Conservation (phyloP, 2,329 filamentous ascomycete species). For the Scedosporium boydii region DNA sequence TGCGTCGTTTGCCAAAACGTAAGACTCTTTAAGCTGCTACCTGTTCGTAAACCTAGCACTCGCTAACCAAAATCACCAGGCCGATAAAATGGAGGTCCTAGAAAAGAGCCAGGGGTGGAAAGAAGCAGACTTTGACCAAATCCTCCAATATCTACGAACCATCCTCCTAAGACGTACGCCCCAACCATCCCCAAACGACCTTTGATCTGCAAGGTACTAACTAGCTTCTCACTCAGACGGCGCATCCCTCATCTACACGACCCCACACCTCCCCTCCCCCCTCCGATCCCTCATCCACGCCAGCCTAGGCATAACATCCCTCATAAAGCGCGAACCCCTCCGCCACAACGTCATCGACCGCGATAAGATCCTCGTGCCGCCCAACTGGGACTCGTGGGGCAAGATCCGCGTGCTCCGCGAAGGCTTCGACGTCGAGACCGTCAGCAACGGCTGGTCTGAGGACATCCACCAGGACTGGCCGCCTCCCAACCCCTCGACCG, state of each 20-base stretch:
- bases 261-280: slow-evolving; percentile 65
- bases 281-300: slow-evolving; percentile 76
- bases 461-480: slow-evolving; percentile 59
- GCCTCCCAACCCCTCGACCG: slow-evolving; percentile 10
- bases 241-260: slow-evolving; percentile 76
- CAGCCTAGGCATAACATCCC: slow-evolving; percentile 74
- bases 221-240: slow-evolving; percentile 48
- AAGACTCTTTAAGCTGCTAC: slow-evolving; percentile 21
- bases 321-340: slow-evolving; percentile 67
- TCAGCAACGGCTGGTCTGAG: slow-evolving; percentile 77
- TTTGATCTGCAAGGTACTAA: not conserved
- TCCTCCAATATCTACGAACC: slow-evolving; percentile 86
- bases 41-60: not conserved
- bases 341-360: slow-evolving; percentile 90
- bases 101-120: slow-evolving; percentile 90
- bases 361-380: slow-evolving; percentile 87
- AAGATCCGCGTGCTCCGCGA: slow-evolving; percentile 91
- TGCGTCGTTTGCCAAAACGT: slow-evolving; percentile 96
- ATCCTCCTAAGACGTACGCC: slow-evolving; percentile 72
- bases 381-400: slow-evolving; percentile 98
- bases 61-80: slow-evolving; percentile 38
- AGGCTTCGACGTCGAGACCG: slow-evolving; percentile 80
- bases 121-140: slow-evolving; percentile 93
- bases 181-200: slow-evolving; percentile 5
- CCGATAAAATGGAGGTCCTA: slow-evolving; percentile 81